These are phyloP conservation scores for Cyamopsis tetragonoloba DNA, from an alignment of 306 rosid species.

Conservation along the genomic window DNA sequence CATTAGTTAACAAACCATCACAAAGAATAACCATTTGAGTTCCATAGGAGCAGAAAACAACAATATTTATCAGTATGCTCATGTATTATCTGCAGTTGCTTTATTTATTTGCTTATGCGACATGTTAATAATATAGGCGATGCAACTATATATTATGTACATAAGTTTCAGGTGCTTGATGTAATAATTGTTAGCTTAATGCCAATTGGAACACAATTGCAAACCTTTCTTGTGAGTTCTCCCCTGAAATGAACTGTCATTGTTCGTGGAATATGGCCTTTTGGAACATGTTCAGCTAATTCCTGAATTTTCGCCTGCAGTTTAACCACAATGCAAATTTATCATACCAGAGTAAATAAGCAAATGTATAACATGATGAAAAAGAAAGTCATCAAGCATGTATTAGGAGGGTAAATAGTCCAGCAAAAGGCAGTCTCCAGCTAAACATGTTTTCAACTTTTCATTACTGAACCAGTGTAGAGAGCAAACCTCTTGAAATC, in stretches of 20 bases:
- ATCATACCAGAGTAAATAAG: background rate
- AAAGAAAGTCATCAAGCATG: background rate
- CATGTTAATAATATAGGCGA: background rate
- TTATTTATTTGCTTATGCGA: background rate
- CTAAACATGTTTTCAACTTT: background rate
- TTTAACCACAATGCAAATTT: constrained; percentile 24
- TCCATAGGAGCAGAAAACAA: background rate
- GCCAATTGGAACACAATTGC: constrained; percentile 24
- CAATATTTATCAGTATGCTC: background rate
- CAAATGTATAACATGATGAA: background rate
- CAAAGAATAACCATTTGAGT: constrained; percentile 12
- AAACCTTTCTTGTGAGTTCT: constrained; percentile 95
- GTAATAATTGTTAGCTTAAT: background rate
- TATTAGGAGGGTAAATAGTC: background rate
- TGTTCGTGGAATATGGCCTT: constrained; percentile 95
- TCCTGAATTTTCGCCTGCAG: constrained; percentile 98
- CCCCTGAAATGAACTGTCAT: constrained; percentile 98
- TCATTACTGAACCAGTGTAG: constrained; percentile 3
- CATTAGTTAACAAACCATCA: background rate
- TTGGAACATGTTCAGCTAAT: constrained; percentile 94
- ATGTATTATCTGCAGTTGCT: background rate
- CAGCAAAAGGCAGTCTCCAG: background rate
- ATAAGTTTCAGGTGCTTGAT: constrained; percentile 14
- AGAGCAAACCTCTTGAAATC: constrained; percentile 82
- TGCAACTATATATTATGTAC: background rate